Base-by-base conservation (phyloP, 805 yeast species). In the Wickerhamomyces strasburgensis region DNA sequence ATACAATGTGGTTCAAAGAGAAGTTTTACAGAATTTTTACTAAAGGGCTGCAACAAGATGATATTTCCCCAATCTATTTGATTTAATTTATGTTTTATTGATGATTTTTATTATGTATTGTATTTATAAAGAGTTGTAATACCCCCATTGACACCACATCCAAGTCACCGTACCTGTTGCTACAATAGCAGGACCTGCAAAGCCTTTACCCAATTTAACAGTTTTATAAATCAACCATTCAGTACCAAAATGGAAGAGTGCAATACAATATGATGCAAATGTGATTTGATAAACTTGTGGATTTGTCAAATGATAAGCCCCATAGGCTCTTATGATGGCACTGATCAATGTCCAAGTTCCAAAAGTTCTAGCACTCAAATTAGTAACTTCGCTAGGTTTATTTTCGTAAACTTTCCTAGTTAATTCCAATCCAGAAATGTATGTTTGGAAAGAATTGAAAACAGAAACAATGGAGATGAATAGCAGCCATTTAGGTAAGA, bases 341-440 rank as follows among this genome's bases (percentile, higher is more conserved):
- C 96, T 80, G 49, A 89, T 72, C 27, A 89, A 67, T 0, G 98
- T 93, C 98, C 98, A 93, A 1, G 98, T 93, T 24, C 98, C 98
- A 60, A 93, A 93, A 0, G 98, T 90, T 52, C 98, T 75, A n/a
- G 96, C 96, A 49, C 93, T 78, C 47, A 93, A 68, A 11, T 65
- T 60, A 1, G 78, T 75, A 18, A 80, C 82, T 57, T 83, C 74
- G 6, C 56, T 47, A 13, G 89, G 87, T 31, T 72, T 61, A 35
- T 62, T 68, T 24, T 73, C 81, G 57, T 93, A 93, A 6, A 93
- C 97, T 46, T 78, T 71, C 48, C 83, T 77, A 3, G 96, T 84
- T 37, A 93, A 70, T 19, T 71, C 68, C 19, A 83, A 68, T 31
- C 88, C 93, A 24, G 86, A 75, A 31, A 75, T 59, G 62, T 89